Base-by-base conservation (phyloP, 805 yeast species). In the Jamesozyma hellenica region DNA sequence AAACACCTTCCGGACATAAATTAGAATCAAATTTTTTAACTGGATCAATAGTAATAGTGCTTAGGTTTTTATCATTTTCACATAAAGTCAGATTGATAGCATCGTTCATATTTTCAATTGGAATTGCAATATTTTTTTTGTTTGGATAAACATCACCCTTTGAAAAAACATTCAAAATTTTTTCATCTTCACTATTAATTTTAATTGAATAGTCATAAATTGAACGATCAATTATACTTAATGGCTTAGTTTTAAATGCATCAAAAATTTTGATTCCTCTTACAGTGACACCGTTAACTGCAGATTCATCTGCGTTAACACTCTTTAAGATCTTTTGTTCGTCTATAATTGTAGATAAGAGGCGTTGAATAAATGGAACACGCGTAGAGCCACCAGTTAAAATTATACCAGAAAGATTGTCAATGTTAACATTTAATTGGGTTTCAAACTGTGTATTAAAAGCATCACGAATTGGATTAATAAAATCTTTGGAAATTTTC, bases 221-320 rank as follows among this genome's bases (percentile, higher is more conserved):
- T 0, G 78, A 58, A 40, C 71, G 71, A 41, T 84, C 94, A 26
- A 71, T 53, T 3, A 85, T 67, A 18, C 66, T 62, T 36, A 85
- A 70, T 10, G 58, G 55, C 49, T 75, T 75, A 6, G 82, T 70
- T 48, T 78, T 75, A 58, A 77, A 80, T 51, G 77, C 71, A 30
- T 76, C 71, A n/a, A 86, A 75, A 29, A 85, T 65, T 35, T 76
- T 69, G 31, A 86, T 81, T 16, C 92, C 97, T 47, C 87, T 73
- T 29, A 82, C 65, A n/a, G 95, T 77, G 2, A 94, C 76, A 36
- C 98, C 98, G 51, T 84, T 70, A 12, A 85, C 95, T 38, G 85
- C 85, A 34, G 96, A 79, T 65, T 92, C 98, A 61, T 92, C 98
- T 0, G 98, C 92, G 60, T 92, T 92, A 34, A 92, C 94, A 38